These are phyloP conservation scores for Yamadazyma philogaea DNA, from an alignment of 805 yeast species.

Conservation along the genomic window DNA sequence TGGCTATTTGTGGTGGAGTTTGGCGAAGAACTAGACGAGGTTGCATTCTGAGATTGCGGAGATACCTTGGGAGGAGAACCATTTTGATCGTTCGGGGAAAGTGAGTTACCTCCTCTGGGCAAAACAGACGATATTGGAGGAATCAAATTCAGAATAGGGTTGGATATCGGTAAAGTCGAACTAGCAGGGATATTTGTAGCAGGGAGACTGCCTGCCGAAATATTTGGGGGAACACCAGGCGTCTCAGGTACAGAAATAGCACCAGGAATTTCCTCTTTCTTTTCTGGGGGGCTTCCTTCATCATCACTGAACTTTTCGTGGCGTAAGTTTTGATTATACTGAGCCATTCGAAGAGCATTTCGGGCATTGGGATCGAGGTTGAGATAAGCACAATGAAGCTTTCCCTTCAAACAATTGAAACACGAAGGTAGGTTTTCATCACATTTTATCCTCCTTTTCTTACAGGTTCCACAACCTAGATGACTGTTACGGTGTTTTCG, in stretches of 20 bases:
- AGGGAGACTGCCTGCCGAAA: not conserved
- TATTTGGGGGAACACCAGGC: not conserved
- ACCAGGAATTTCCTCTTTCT: not conserved
- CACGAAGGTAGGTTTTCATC: conserved; percentile 50
- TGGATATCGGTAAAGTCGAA: not conserved
- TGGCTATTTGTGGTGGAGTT: conserved; percentile 3
- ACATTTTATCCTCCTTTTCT: conserved; percentile 50
- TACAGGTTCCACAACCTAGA: conserved; percentile 67
- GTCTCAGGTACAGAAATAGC: not conserved
- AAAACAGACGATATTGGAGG: conserved; percentile 8
- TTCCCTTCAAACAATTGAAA: conserved; percentile 45
- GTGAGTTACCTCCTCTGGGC: not conserved
- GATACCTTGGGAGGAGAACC: not conserved
- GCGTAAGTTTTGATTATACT: conserved; percentile 37
- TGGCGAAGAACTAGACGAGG: not conserved
- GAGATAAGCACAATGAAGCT: conserved; percentile 44
- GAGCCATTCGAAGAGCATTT: conserved; percentile 49
- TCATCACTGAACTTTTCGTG: conserved; percentile 21
- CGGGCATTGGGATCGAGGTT: conserved; percentile 48
- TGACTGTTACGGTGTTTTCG: conserved; percentile 68
- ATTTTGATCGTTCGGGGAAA: not conserved
- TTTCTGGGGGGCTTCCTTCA: conserved; percentile 5
- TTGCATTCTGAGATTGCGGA: conserved; percentile 1
- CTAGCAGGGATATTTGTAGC: not conserved
- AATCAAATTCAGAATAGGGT: conserved; percentile 7